A percentile compares a stretch with the other conserved stretches of the same genome.
Evolutionary conservation across 371 early-diverging fungal species (phyloP).

Genomic region (Apophysomyces sp.): DNA sequence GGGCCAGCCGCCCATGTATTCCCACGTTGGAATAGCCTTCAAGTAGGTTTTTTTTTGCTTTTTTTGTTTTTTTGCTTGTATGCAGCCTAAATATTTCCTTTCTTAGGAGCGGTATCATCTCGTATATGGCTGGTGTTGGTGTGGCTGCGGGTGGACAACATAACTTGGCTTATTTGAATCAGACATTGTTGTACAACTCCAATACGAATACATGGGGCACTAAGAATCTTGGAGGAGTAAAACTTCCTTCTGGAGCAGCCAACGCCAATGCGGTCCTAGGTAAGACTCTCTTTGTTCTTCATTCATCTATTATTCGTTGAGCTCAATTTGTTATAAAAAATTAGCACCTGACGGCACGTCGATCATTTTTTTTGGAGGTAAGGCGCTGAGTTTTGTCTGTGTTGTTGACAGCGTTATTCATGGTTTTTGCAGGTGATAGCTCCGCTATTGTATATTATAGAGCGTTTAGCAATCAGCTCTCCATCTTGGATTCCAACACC

Average conservation of each 20-base stretch:
- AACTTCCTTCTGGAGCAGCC: not conserved
- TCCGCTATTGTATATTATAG: not conserved
- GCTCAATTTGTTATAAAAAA: not conserved
- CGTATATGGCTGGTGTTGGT: not conserved
- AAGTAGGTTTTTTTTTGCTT: slow-evolving; percentile 4
- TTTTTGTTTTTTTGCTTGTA: not conserved
- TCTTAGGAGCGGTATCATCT: not conserved
- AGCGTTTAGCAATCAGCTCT: slow-evolving; percentile 8
- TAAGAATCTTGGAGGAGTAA: not conserved
- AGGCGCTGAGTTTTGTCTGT: too few relatives aligned
- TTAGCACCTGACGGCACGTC: slow-evolving; percentile 11
- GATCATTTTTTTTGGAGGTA: slow-evolving; percentile 15
- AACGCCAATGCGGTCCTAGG: slow-evolving; percentile 6
- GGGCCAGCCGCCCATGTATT: not conserved
- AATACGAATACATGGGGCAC: not conserved
- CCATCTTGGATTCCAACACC: slow-evolving; percentile 16
- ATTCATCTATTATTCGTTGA: not conserved
- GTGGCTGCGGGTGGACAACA: not conserved
- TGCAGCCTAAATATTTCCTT: not conserved
- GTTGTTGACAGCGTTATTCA: too few relatives aligned
- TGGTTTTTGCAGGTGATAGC: slow-evolving; percentile 5
- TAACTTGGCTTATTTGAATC: not conserved
- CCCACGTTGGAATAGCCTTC: slow-evolving; percentile 7
- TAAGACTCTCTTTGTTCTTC: not conserved
- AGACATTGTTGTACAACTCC: not conserved